These are phyloP conservation scores for Coemansia sp. DNA, from an alignment of 192 early-diverging fungal species.

Conservation along the genomic window DNA sequence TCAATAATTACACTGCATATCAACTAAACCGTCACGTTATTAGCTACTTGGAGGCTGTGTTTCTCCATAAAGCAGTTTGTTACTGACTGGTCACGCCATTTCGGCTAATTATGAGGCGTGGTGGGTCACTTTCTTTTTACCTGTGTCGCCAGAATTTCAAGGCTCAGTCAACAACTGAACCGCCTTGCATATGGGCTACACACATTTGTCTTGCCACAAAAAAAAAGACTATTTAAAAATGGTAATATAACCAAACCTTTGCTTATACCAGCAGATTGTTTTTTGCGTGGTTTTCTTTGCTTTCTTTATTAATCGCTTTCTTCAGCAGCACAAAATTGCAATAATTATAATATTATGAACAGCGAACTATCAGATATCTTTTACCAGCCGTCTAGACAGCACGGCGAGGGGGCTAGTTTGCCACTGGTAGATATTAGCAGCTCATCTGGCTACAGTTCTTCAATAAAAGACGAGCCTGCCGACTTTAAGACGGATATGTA, in stretches of 20 bases:
- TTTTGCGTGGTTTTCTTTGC: not conserved
- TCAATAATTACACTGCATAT: too few relatives aligned
- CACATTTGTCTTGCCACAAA: too few relatives aligned
- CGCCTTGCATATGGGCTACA: constrained; percentile 4
- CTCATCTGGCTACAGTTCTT: not conserved
- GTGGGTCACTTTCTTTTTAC: too few relatives aligned
- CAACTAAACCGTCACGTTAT: too few relatives aligned
- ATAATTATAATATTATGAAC: not conserved
- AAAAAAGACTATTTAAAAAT: not conserved
- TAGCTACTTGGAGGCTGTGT: too few relatives aligned
- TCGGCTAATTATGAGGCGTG: too few relatives aligned
- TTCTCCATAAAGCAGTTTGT: too few relatives aligned
- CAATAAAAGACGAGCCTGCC: not conserved
- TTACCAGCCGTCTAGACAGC: not conserved
- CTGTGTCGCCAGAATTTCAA: not conserved
- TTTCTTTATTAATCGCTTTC: not conserved
- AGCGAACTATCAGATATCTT: not conserved
- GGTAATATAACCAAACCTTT: too few relatives aligned
- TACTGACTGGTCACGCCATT: too few relatives aligned
- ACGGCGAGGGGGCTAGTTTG: not conserved
- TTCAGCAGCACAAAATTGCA: too few relatives aligned
- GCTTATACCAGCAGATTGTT: not conserved
- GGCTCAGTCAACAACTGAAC: constrained; percentile 1
- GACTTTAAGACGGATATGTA: not conserved
- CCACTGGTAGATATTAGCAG: not conserved